Conservation (phyloP, 257 asterid species). For the Haberlea rhodopensis region DNA sequence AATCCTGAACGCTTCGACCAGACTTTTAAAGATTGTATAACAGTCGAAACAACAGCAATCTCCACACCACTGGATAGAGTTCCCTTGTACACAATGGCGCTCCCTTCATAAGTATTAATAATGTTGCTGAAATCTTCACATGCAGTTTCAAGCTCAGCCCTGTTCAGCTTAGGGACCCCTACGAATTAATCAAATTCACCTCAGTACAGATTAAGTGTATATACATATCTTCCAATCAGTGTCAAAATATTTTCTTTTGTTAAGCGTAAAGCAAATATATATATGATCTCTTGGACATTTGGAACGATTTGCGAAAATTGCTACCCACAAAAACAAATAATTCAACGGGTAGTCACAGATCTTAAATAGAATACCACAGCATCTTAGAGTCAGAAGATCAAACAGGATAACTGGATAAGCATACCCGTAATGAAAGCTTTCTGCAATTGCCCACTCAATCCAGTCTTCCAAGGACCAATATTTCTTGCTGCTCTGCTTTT, state of each 20-base stretch:
- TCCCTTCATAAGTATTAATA: constrained; percentile 40
- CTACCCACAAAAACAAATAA: not conserved
- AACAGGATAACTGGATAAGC: constrained; percentile 1
- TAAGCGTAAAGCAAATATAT: not conserved
- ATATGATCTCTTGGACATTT: not conserved
- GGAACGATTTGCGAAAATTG: no score
- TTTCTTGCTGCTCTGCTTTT: constrained; percentile 63
- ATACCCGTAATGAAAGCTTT: constrained; percentile 90
- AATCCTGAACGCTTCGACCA: constrained; percentile 78
- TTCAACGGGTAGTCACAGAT: not conserved
- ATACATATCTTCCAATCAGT: not conserved
- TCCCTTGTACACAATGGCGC: constrained; percentile 74
- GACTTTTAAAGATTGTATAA: constrained; percentile 48
- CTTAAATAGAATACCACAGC: not conserved
- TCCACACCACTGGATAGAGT: constrained; percentile 92
- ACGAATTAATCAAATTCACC: constrained; percentile 13
- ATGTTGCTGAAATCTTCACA: constrained; percentile 98
- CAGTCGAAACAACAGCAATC: constrained; percentile 78
- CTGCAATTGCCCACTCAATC: constrained; percentile 93
- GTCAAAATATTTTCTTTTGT: not conserved
- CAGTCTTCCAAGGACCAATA: constrained; percentile 85
- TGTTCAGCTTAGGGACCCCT: constrained; percentile 93
- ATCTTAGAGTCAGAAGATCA: constrained; percentile 5
- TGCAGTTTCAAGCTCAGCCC: constrained; percentile 78
- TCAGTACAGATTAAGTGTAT: constrained; percentile 2